A percentile compares a stretch with the other conserved stretches of the same genome.
These are phyloP conservation scores for Cytospora leucostoma DNA, from an alignment of 2,329 filamentous ascomycete genomes.

Conservation along the genomic window DNA sequence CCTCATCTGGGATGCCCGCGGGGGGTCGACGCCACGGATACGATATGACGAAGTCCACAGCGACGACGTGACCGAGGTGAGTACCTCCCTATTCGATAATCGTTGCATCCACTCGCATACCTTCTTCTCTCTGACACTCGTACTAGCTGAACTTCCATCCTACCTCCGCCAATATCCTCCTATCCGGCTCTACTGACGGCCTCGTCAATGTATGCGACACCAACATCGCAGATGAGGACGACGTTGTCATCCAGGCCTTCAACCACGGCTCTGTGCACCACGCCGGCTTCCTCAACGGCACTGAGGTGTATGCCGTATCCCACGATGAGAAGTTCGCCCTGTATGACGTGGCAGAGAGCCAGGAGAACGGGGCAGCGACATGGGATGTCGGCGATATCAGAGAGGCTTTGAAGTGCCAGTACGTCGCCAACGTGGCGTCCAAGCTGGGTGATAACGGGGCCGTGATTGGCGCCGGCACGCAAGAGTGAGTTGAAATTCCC, in stretches of 20 bases:
- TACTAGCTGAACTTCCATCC: constrained; percentile 64
- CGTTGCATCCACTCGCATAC: no score
- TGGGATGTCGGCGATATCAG: constrained; percentile 70
- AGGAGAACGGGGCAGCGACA: constrained; percentile 58
- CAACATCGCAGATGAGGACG: constrained; percentile 70
- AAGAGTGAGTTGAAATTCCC: constrained; percentile 56
- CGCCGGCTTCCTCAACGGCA: constrained; percentile 67
- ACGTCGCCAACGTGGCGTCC: constrained; percentile 67
- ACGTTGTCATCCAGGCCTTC: constrained; percentile 74
- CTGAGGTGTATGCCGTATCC: constrained; percentile 70
- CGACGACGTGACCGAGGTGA: constrained; percentile 65
- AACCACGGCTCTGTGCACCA: constrained; percentile 78
- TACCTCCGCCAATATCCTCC: constrained; percentile 58
- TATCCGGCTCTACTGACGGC: constrained; percentile 79
- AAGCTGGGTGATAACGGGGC: constrained; percentile 61
- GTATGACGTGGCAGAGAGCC: constrained; percentile 67
- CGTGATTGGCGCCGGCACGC: constrained; percentile 65
- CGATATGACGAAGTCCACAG: constrained; percentile 67
- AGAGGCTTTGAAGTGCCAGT: constrained; percentile 67
- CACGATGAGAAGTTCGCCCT: constrained; percentile 78
- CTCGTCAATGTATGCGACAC: constrained; percentile 78
- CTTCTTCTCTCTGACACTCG: not conserved
- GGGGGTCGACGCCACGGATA: constrained; percentile 47
- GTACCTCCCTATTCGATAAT: constrained; percentile 10
- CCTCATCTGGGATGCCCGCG: constrained; percentile 63